A percentile compares a stretch with the other conserved stretches of the same genome.
Conservation (phyloP, 192 early-diverging fungal species). For the Glomus cerebriforme region DNA sequence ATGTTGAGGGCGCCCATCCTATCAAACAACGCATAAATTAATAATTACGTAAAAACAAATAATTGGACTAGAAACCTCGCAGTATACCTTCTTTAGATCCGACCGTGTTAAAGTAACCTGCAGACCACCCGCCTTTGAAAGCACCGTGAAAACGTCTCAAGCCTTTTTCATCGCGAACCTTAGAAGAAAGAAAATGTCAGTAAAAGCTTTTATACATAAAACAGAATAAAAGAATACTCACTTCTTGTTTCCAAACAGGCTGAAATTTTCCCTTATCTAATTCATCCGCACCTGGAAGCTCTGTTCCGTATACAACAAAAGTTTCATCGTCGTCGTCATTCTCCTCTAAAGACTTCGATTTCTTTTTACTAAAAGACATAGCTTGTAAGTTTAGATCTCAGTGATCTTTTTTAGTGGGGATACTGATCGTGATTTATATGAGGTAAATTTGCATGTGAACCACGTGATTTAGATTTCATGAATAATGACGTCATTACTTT, state of each 20-base stretch:
- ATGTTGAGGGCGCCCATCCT: conserved; percentile 80
- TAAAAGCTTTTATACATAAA: neutral
- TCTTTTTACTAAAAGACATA: conserved; percentile 20
- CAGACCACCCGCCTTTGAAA: conserved; percentile 92
- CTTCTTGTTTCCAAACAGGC: conserved; percentile 55
- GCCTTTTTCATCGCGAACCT: conserved; percentile 67
- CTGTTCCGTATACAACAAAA: conserved; percentile 46
- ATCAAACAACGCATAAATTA: neutral
- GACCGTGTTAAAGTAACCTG: conserved; percentile 93
- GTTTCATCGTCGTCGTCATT: conserved; percentile 38
- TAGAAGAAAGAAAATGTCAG: neutral
- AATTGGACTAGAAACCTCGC: neutral
- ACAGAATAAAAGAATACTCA: neutral
- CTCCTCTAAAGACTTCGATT: conserved; percentile 8
- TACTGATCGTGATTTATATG: too few species aligned
- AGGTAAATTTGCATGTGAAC: too few species aligned
- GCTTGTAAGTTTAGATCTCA: neutral
- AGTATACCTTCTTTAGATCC: conserved; percentile 90
- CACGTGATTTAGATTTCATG: too few species aligned
- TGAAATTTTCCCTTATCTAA: conserved; percentile 47
- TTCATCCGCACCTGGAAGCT: conserved; percentile 40
- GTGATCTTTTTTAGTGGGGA: neutral
- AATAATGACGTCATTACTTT: too few species aligned
- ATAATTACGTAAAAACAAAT: neutral
- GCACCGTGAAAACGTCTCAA: conserved; percentile 86